These are phyloP conservation scores for Geopyxis carbonaria DNA, from an alignment of 495 filamentous ascomycete genomes.

Conservation along the genomic window DNA sequence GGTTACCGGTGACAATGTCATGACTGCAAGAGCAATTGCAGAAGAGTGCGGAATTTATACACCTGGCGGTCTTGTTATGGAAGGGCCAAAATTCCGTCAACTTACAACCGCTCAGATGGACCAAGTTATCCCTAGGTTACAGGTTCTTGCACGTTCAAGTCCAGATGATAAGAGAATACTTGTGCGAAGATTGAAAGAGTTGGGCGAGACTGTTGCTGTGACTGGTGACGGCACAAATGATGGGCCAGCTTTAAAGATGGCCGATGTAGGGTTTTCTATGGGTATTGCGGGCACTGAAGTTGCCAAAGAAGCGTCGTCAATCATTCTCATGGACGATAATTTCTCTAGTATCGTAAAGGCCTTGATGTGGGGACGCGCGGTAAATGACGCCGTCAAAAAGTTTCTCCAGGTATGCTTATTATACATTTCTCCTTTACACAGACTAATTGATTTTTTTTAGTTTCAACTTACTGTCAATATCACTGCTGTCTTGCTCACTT, in stretches of 20 bases:
- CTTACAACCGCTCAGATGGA: slow-evolving; percentile 51
- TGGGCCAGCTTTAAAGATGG: slow-evolving; percentile 68
- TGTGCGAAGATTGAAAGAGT: slow-evolving; percentile 60
- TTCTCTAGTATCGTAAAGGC: slow-evolving; percentile 82
- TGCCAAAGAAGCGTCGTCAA: slow-evolving; percentile 83
- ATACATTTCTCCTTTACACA: not conserved
- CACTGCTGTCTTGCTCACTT: slow-evolving; percentile 69
- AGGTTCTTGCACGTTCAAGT: slow-evolving; percentile 71
- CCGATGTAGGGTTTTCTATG: slow-evolving; percentile 88
- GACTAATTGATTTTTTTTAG: slow-evolving; percentile 27
- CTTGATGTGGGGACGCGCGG: slow-evolving; percentile 72
- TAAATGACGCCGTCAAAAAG: slow-evolving; percentile 80
- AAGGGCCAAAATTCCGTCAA: slow-evolving; percentile 63
- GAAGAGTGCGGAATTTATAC: slow-evolving; percentile 68
- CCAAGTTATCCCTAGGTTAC: slow-evolving; percentile 51
- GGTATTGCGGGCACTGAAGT: slow-evolving; percentile 81
- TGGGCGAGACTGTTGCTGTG: slow-evolving; percentile 82
- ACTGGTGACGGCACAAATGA: slow-evolving; percentile 91
- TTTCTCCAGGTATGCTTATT: slow-evolving; percentile 50
- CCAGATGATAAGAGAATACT: slow-evolving; percentile 72
- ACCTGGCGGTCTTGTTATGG: slow-evolving; percentile 58
- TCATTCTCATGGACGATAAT: slow-evolving; percentile 87
- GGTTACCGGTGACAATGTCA: slow-evolving; percentile 80
- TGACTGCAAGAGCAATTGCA: slow-evolving; percentile 75
- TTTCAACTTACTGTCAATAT: slow-evolving; percentile 90